These are phyloP conservation scores for Aspergillus floridensis DNA, from an alignment of 2,329 filamentous ascomycete species.

Conservation along the genomic window DNA sequence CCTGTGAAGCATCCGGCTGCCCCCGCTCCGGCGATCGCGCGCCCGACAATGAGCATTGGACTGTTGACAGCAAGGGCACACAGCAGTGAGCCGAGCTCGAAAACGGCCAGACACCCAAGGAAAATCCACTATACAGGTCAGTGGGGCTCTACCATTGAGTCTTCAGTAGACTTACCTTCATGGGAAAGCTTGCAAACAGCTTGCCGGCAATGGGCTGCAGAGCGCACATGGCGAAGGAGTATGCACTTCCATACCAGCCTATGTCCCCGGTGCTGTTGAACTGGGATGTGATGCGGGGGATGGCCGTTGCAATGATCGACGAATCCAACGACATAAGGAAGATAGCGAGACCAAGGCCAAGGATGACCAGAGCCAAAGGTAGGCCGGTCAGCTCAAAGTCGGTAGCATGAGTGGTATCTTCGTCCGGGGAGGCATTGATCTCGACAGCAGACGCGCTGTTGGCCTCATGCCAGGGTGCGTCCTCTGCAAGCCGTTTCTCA, in stretches of 20 bases:
- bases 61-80: slow-evolving; percentile 21
- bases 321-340: slow-evolving; percentile 5
- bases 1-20: slow-evolving; percentile 25
- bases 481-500: no score
- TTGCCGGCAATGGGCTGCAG: slow-evolving; percentile 28
- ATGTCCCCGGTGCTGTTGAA: slow-evolving; percentile 26
- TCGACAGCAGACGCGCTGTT: no score
- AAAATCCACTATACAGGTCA: no score
- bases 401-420: no score
- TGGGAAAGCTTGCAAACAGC: slow-evolving; percentile 23
- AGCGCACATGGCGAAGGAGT: slow-evolving; percentile 24
- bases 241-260: slow-evolving; percentile 27
- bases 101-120: no score
- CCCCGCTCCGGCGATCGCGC: slow-evolving; percentile 24
- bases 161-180: slow-evolving; percentile 15
- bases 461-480: no score
- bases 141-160: no score
- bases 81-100: slow-evolving; percentile 8
- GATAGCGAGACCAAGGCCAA: no score
- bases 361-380: no score
- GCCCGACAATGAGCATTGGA: slow-evolving; percentile 30
- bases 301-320: slow-evolving; percentile 22
- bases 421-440: no score
- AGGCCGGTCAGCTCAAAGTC: no score
- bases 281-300: slow-evolving; percentile 22